Evolutionary conservation across 805 yeast species (phyloP).

Genomic region (Candida easanensis): DNA sequence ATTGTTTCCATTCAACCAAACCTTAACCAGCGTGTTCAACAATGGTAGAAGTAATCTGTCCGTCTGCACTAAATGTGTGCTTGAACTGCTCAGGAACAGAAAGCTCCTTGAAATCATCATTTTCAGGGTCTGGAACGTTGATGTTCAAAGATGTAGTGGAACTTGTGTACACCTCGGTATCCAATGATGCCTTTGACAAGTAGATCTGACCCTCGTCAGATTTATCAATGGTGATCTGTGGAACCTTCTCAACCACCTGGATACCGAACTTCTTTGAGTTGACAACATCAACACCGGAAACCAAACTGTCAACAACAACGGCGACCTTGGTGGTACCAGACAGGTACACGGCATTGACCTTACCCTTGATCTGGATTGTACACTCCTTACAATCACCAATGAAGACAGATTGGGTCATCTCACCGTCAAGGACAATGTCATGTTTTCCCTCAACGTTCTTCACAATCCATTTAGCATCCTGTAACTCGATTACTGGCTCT

Average conservation of each 20-base stretch:
- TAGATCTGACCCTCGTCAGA: constrained; percentile 83
- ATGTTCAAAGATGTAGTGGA: constrained; percentile 83
- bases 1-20: no score
- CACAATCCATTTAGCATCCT: constrained; percentile 86
- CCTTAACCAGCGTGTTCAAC: constrained; percentile 80
- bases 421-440: constrained; percentile 70
- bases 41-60: constrained; percentile 63
- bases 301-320: constrained; percentile 76
- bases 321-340: constrained; percentile 72
- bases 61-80: constrained; percentile 57
- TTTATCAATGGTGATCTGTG: constrained; percentile 84
- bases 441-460: constrained; percentile 69
- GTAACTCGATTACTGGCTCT: constrained; percentile 68
- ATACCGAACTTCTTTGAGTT: constrained; percentile 78
- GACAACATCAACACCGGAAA: constrained; percentile 85
- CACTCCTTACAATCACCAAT: constrained; percentile 76
- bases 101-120: constrained; percentile 72
- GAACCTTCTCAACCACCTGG: constrained; percentile 80
- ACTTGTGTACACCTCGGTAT: constrained; percentile 77
- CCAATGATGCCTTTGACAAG: constrained; percentile 67
- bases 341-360: constrained; percentile 83
- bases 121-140: constrained; percentile 71
- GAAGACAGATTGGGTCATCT: constrained; percentile 83
- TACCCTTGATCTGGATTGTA: constrained; percentile 83
- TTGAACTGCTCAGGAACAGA: constrained; percentile 91